Conservation (phyloP, 306 rosid species). For the Prunus dulcis region DNA sequence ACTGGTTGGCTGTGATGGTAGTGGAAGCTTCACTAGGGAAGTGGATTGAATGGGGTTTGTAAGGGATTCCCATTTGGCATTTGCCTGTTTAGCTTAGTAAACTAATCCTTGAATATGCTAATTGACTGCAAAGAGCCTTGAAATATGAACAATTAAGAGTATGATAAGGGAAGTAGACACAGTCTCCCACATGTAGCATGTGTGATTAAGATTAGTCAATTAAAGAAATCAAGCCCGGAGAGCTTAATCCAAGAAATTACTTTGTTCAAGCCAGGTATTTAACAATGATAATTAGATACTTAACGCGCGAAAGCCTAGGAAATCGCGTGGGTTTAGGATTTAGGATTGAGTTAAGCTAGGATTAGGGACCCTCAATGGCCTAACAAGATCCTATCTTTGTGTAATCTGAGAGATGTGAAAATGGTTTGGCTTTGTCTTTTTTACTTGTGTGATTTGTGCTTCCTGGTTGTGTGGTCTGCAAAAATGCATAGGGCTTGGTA, state of each 20-base stretch:
- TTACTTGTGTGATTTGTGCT: not conserved
- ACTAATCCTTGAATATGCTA: constrained; percentile 13
- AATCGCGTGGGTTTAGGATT: constrained; percentile 26
- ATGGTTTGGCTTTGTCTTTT: not conserved
- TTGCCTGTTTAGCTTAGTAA: constrained; percentile 14
- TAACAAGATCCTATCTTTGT: constrained; percentile 45
- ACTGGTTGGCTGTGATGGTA: constrained; percentile 26
- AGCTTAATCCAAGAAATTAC: constrained; percentile 37
- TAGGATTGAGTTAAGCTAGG: constrained; percentile 20
- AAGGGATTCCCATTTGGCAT: constrained; percentile 24
- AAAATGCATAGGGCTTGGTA: too few species aligned
- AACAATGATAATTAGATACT: not conserved
- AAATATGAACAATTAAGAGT: constrained; percentile 37
- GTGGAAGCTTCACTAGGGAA: constrained; percentile 46
- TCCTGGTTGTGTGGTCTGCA: not conserved
- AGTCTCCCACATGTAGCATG: constrained; percentile 66
- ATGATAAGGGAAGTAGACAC: constrained; percentile 40
- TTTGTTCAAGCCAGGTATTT: constrained; percentile 25
- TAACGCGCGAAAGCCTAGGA: constrained; percentile 10
- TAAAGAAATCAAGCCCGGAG: constrained; percentile 26
- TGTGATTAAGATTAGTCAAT: constrained; percentile 44
- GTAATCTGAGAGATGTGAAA: constrained; percentile 15
- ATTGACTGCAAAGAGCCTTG: constrained; percentile 30
- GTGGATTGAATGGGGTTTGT: constrained; percentile 18
- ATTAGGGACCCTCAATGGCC: constrained; percentile 37